These are phyloP conservation scores for Mortierella claussenii DNA, from an alignment of 192 early-diverging fungal species.

Conservation along the genomic window DNA sequence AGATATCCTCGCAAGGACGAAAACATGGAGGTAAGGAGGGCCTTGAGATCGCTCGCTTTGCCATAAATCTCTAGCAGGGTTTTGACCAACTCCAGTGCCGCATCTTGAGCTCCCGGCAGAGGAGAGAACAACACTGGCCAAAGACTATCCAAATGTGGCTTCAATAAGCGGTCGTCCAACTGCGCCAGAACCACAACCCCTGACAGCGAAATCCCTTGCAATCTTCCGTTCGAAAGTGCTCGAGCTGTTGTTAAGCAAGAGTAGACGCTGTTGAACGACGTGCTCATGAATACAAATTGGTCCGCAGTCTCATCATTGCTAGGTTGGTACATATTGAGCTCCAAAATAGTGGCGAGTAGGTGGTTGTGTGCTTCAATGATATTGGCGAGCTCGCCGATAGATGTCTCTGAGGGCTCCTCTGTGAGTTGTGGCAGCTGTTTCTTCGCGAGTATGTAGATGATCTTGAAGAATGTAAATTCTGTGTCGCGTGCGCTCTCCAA, in stretches of 20 bases:
- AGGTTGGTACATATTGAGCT: slow-evolving; percentile 50
- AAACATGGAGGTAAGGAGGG: slow-evolving; percentile 33
- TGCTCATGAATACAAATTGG: slow-evolving; percentile 50
- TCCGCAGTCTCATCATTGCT: slow-evolving; percentile 44
- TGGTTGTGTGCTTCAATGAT: slow-evolving; percentile 42
- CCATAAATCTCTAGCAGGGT: slow-evolving; percentile 45
- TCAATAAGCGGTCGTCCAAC: slow-evolving; percentile 41
- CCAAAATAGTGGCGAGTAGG: slow-evolving; percentile 18
- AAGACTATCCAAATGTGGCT: slow-evolving; percentile 45
- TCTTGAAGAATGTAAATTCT: slow-evolving; percentile 51
- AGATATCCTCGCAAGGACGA: slow-evolving; percentile 6
- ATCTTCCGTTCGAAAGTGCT: slow-evolving; percentile 2
- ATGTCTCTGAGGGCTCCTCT: background rate
- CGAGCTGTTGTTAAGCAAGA: slow-evolving; percentile 24
- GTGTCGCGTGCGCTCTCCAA: slow-evolving; percentile 26
- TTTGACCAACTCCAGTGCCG: slow-evolving; percentile 26
- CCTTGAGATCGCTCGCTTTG: slow-evolving; percentile 39
- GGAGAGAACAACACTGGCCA: slow-evolving; percentile 41
- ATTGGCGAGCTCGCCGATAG: slow-evolving; percentile 13
- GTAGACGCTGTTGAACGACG: slow-evolving; percentile 31
- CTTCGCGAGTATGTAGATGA: slow-evolving; percentile 31
- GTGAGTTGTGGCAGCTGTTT: slow-evolving; percentile 32
- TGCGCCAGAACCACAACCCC: slow-evolving; percentile 37
- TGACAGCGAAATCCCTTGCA: slow-evolving; percentile 33
- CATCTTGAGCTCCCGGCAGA: slow-evolving; percentile 9